These are phyloP conservation scores for Sphagnum fallax DNA, from an alignment of 228 moss, liverwort and hornwort genomes.

Conservation along the genomic window DNA sequence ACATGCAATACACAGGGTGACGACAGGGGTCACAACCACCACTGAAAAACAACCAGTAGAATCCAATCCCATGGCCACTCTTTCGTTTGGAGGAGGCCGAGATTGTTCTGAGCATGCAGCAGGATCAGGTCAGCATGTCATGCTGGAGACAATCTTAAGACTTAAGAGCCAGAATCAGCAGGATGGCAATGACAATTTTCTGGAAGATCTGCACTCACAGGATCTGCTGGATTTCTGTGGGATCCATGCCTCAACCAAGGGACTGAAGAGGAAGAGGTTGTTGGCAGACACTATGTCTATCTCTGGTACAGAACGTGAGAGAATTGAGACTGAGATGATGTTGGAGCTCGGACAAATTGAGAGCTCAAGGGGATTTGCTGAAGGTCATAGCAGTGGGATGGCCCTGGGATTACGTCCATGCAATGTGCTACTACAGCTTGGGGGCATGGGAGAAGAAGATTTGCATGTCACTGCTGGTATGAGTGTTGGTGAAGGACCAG, in stretches of 20 bases:
- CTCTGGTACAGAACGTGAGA: constrained; percentile 13
- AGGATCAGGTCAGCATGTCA: background rate
- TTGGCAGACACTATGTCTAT: constrained; percentile 10
- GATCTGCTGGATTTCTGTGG: constrained; percentile 28
- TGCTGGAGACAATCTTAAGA: constrained; percentile 52
- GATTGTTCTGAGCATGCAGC: background rate
- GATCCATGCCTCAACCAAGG: constrained; percentile 47
- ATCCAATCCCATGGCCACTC: background rate
- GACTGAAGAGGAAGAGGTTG: constrained; percentile 69
- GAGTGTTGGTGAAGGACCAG: constrained; percentile 12
- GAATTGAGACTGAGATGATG: constrained; percentile 34
- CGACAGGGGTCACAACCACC: background rate
- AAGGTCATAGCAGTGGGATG: constrained; percentile 18
- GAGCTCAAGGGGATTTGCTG: constrained; percentile 27
- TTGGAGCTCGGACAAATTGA: constrained; percentile 35
- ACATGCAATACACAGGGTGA: constrained; percentile 4
- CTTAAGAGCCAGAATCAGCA: constrained; percentile 33
- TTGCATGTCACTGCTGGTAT: constrained; percentile 12
- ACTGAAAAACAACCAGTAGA: constrained; percentile 1
- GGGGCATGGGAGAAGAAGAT: constrained; percentile 46
- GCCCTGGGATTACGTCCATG: constrained; percentile 29
- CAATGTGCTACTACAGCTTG: constrained; percentile 55
- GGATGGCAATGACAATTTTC: constrained; percentile 9
- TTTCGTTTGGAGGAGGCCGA: constrained; percentile 2
- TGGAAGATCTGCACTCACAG: background rate